Percentiles rank a stretch among this genome's conserved stretches.
Conservation (phyloP, 2,329 filamentous ascomycete species). For the Apiospora malaysiana region DNA sequence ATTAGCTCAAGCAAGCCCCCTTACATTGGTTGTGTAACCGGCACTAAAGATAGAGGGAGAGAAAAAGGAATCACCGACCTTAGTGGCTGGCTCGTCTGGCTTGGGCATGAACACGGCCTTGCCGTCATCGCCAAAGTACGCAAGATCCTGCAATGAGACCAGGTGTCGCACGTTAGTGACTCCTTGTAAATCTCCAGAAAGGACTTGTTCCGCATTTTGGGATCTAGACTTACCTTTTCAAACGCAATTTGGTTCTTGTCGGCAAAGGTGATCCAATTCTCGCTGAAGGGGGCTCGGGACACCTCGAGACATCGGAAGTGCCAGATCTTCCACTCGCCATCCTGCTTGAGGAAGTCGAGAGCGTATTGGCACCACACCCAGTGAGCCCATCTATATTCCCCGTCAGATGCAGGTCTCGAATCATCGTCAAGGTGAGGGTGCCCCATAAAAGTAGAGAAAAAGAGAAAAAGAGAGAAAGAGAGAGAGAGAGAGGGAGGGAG, state of each 20-base stretch:
- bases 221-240: neutral
- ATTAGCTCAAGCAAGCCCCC: neutral
- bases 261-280: constrained; percentile 13
- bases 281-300: neutral
- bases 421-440: neutral
- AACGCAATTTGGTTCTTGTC: constrained; percentile 1
- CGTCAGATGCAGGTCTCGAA: neutral
- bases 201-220: too few relatives aligned
- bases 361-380: constrained; percentile 15
- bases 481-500: neutral
- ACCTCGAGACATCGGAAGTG: constrained; percentile 9
- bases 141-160: constrained; percentile 1
- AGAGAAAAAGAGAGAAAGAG: neutral
- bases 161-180: too few relatives aligned
- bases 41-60: too few relatives aligned
- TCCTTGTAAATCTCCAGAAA: too few relatives aligned
- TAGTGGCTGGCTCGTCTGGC: neutral
- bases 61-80: neutral
- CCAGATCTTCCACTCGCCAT: constrained; percentile 12
- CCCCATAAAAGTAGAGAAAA: neutral
- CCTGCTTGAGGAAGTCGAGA: constrained; percentile 12
- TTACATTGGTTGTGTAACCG: neutral
- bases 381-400: neutral
- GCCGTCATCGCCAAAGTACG: neutral
- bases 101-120: neutral